A percentile compares a stretch with the other conserved stretches of the same genome.
Conservation (phyloP, 805 yeast genomes). For the Cyberlindnera suaveolens region DNA sequence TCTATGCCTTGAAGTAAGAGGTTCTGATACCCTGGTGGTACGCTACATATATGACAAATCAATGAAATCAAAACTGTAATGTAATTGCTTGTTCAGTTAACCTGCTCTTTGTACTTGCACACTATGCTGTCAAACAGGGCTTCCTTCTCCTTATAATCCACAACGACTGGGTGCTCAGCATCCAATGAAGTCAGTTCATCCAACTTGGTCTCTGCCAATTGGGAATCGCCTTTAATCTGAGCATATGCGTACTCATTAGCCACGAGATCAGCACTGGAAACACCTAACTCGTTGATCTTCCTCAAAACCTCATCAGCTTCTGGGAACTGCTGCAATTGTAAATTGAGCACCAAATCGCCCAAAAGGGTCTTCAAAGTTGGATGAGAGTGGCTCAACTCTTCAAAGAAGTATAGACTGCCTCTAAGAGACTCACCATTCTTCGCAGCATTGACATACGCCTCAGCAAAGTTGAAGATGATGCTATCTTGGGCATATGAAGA, state of each 20-base stretch:
- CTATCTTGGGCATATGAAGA: conserved; percentile 59
- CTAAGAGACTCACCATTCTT: conserved; percentile 34
- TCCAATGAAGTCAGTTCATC: conserved; percentile 38
- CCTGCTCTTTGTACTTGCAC: conserved; percentile 40
- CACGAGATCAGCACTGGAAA: conserved; percentile 39
- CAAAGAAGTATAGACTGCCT: conserved; percentile 59
- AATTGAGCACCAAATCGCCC: conserved; percentile 66
- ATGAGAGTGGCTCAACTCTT: conserved; percentile 67
- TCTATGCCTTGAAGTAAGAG: conserved; percentile 25
- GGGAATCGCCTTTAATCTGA: conserved; percentile 43
- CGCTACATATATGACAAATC: no score
- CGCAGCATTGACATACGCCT: conserved; percentile 56
- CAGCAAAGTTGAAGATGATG: conserved; percentile 70
- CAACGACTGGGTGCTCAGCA: conserved; percentile 51
- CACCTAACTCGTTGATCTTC: conserved; percentile 32
- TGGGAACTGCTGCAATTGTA: conserved; percentile 73
- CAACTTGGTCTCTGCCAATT: conserved; percentile 33
- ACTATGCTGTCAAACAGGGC: conserved; percentile 65
- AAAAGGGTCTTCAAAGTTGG: conserved; percentile 43
- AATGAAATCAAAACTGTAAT: no score
- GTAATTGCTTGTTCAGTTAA: background rate
- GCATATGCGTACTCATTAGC: conserved; percentile 63
- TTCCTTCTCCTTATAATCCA: conserved; percentile 56
- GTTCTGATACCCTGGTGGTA: no score
- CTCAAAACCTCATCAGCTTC: conserved; percentile 68